Percentiles rank a stretch among this genome's conserved stretches.
phyloP scores from a whole-genome alignment of 1,284 basidiomycete species.

The Ustilago tritici region DNA sequence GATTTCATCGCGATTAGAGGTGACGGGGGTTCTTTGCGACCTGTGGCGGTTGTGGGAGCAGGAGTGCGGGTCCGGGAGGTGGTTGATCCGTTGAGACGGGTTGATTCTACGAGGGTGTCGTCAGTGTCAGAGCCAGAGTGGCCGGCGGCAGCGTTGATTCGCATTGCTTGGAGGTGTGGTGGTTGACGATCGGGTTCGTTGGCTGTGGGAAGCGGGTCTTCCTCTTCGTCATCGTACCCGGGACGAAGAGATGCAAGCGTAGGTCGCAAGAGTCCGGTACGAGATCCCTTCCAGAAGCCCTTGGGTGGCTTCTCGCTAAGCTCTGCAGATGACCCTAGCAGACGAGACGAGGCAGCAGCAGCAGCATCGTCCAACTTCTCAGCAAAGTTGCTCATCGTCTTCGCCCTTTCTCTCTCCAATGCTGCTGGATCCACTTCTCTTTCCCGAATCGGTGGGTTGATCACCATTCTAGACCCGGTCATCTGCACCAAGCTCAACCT shows the following conservation, averaged over 20 bases:
- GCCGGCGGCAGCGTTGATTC: slow-evolving; percentile 32
- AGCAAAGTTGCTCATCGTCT: slow-evolving; percentile 40
- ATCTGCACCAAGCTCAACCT: slow-evolving; percentile 69
- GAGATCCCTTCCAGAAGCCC: slow-evolving; percentile 57
- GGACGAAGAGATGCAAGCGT: slow-evolving; percentile 61
- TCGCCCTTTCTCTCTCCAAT: slow-evolving; percentile 53
- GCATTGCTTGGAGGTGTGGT: slow-evolving; percentile 39
- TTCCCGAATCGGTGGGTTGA: slow-evolving; percentile 70
- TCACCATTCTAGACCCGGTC: slow-evolving; percentile 65
- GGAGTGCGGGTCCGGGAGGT: slow-evolving; percentile 17
- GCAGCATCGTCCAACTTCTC: slow-evolving; percentile 31
- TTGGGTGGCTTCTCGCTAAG: slow-evolving; percentile 22
- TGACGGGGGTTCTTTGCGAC: slow-evolving; percentile 27
- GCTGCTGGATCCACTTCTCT: slow-evolving; percentile 67
- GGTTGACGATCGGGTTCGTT: slow-evolving; percentile 25
- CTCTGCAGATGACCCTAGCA: not conserved
- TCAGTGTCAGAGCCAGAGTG: slow-evolving; percentile 57
- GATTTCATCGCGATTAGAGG: slow-evolving; percentile 36
- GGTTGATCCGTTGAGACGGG: slow-evolving; percentile 31
- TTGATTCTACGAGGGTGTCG: slow-evolving; percentile 59
- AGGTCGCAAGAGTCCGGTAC: slow-evolving; percentile 58
- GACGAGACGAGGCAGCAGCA: slow-evolving; percentile 9
- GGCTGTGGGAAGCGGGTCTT: slow-evolving; percentile 2
- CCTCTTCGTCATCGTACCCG: slow-evolving; percentile 21
- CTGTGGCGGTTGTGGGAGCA: not conserved